Conservation (phyloP, 306 rosid species). For the Calophaca sinica region DNA sequence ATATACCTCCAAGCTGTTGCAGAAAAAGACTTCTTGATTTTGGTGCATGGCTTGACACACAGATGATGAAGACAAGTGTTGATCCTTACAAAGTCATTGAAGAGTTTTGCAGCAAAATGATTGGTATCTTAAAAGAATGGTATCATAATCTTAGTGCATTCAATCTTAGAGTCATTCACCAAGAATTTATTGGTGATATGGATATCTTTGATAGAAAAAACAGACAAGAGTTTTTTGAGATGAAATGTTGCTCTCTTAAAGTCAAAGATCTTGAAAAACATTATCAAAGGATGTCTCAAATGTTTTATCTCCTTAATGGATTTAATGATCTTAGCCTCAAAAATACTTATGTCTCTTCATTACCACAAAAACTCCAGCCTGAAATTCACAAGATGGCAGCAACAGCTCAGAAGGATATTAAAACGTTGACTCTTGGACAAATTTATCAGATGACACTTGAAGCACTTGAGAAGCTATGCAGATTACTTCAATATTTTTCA, state of each 20-base stretch:
- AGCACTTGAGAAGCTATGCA: too few relatives aligned
- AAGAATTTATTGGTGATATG: background rate
- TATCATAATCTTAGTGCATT: background rate
- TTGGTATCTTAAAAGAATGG: background rate
- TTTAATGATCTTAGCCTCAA: background rate
- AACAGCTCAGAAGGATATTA: too few relatives aligned
- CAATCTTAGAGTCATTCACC: background rate
- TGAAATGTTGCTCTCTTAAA: background rate
- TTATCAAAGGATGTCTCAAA: background rate
- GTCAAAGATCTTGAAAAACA: background rate
- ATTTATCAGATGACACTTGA: background rate
- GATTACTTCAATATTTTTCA: too few relatives aligned
- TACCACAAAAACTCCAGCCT: too few relatives aligned
- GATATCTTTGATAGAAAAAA: background rate
- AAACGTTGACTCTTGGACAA: background rate
- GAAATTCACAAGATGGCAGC: too few relatives aligned
- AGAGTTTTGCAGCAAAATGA: too few relatives aligned
- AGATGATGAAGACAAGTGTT: too few relatives aligned
- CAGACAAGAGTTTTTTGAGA: background rate
- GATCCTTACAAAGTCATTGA: too few relatives aligned
- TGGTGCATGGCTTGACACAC: too few relatives aligned
- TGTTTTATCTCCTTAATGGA: background rate
- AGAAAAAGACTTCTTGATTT: too few relatives aligned
- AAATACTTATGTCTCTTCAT: too few relatives aligned
- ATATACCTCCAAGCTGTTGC: too few relatives aligned